These are phyloP conservation scores for Priceomyces medius DNA, from an alignment of 805 yeast species.

Conservation along the genomic window DNA sequence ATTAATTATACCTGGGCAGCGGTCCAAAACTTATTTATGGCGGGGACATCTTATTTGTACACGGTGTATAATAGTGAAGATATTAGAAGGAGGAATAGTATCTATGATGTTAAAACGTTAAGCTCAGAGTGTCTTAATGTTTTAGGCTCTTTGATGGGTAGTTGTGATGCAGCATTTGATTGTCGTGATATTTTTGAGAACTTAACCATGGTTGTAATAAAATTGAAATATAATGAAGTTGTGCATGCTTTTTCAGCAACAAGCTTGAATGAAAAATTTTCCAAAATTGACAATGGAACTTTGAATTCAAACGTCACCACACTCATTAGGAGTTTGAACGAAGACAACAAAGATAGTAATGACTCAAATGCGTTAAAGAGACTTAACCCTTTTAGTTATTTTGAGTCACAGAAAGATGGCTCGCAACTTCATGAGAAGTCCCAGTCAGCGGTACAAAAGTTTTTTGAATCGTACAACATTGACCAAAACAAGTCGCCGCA, in stretches of 20 bases:
- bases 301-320: conserved; percentile 38
- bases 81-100: conserved; percentile 44
- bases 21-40: conserved; percentile 83
- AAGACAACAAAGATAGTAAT: conserved; percentile 1
- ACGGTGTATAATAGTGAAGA: conserved; percentile 69
- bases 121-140: conserved; percentile 59
- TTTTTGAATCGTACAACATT: conserved; percentile 1
- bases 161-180: conserved; percentile 75
- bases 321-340: conserved; percentile 33
- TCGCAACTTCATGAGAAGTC: neutral
- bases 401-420: neutral
- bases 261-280: conserved; percentile 19
- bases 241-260: conserved; percentile 20
- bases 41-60: conserved; percentile 81
- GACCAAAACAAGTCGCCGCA: neutral
- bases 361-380: neutral
- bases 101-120: conserved; percentile 45
- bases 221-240: conserved; percentile 48
- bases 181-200: conserved; percentile 74
- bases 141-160: conserved; percentile 57
- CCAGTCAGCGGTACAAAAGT: conserved; percentile 1
- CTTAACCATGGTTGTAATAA: conserved; percentile 67
- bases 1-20: conserved; percentile 93
- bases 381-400: conserved; percentile 1
- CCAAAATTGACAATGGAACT: conserved; percentile 30